Percentiles rank a stretch among this genome's conserved stretches.
These are phyloP conservation scores for Melanogaster broomeanus DNA, from an alignment of 768 basidiomycete genomes.

Conservation along the genomic window DNA sequence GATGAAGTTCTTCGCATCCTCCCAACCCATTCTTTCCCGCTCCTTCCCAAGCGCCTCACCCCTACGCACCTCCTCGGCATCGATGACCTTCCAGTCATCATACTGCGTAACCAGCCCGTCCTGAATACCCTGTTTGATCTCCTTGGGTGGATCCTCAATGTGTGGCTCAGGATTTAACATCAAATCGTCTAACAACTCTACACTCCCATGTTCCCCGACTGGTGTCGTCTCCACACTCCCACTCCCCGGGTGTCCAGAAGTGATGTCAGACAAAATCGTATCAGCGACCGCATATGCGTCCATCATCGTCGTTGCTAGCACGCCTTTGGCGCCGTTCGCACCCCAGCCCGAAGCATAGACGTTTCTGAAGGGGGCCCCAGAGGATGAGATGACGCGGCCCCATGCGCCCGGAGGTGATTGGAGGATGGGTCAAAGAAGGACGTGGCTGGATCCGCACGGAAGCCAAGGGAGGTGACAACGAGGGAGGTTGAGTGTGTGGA, in stretches of 20 bases:
- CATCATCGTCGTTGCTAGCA: constrained; percentile 92
- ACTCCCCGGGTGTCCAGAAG: constrained; percentile 9
- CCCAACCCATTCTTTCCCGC: constrained; percentile 76
- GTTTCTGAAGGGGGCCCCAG: constrained; percentile 45
- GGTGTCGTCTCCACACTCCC: constrained; percentile 17
- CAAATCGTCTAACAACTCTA: constrained; percentile 6
- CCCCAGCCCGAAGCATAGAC: constrained; percentile 97
- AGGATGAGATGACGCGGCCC: constrained; percentile 50
- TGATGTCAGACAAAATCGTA: constrained; percentile 63
- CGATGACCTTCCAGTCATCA: constrained; percentile 72
- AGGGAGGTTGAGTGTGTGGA: constrained; percentile 65
- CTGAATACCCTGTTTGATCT: constrained; percentile 43
- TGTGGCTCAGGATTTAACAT: constrained; percentile 40
- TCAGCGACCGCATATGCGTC: constrained; percentile 83
- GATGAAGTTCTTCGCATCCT: constrained; percentile 45
- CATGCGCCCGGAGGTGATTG: constrained; percentile 54
- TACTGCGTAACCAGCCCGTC: constrained; percentile 58
- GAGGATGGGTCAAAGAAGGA: constrained; percentile 61
- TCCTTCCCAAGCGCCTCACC: constrained; percentile 66
- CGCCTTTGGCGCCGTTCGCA: constrained; percentile 86
- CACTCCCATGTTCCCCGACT: constrained; percentile 4
- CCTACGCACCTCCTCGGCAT: constrained; percentile 66
- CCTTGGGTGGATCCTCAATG: constrained; percentile 48
- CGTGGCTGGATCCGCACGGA: constrained; percentile 63
- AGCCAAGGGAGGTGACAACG: constrained; percentile 87